Percentiles rank a stretch among this genome's conserved stretches.
Evolutionary conservation across 2,329 filamentous ascomycete species (phyloP).

Genomic region (Corniculantispora saksenae): DNA sequence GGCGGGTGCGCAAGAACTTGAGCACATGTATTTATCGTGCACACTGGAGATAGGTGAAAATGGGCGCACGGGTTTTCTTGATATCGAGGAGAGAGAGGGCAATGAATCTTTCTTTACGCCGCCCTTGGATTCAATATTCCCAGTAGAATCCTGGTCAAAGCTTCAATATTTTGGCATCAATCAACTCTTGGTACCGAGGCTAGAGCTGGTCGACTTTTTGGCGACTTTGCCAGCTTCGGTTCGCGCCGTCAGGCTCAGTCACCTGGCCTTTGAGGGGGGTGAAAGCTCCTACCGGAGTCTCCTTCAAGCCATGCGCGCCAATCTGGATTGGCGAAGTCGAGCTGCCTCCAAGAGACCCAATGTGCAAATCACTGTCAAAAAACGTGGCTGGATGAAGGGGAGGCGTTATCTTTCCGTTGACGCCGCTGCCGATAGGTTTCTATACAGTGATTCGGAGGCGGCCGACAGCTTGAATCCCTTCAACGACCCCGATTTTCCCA

Average conservation of each 20-base stretch:
- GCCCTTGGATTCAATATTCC: conserved; percentile 32
- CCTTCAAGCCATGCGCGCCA: not conserved
- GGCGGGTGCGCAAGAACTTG: conserved; percentile 21
- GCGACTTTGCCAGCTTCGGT: not conserved
- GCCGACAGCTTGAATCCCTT: not conserved
- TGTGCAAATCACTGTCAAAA: not conserved
- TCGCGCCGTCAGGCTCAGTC: not conserved
- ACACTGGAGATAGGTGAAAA: conserved; percentile 16
- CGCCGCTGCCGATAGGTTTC: not conserved
- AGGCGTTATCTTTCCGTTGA: not conserved
- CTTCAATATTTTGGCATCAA: conserved; percentile 34
- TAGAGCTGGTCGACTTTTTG: not conserved
- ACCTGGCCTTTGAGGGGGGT: not conserved
- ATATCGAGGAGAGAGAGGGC: not conserved
- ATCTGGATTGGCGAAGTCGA: not conserved
- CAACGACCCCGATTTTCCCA: not conserved
- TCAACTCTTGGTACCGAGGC: not conserved
- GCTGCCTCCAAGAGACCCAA: not conserved
- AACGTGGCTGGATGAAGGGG: not conserved
- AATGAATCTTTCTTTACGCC: conserved; percentile 23
- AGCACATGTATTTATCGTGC: conserved; percentile 27
- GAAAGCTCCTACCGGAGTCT: not conserved
- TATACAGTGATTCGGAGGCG: not conserved
- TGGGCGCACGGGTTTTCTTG: not conserved
- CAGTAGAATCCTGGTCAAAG: conserved; percentile 29